Percentiles rank a stretch among this genome's conserved stretches.
Evolutionary conservation across 2,329 filamentous ascomycete genomes (phyloP).

Genomic region (Claviceps maximensis): DNA sequence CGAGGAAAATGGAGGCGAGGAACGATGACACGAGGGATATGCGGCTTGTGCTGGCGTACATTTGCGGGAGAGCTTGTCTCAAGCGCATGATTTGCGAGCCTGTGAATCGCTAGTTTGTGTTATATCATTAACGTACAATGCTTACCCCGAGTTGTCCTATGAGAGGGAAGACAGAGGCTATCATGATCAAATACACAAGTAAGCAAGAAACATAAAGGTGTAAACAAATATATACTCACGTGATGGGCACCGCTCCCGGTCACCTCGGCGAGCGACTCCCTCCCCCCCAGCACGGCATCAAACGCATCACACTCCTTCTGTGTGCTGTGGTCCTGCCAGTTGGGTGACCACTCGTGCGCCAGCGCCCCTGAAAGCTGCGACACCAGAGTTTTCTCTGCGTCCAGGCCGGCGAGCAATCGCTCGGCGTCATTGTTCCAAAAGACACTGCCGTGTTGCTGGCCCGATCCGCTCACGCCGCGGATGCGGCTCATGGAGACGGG

Average conservation of each 20-base stretch:
- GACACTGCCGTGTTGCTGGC: slow-evolving; percentile 95
- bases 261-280: slow-evolving; percentile 56
- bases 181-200: too few relatives aligned
- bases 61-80: slow-evolving; percentile 62
- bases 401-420: slow-evolving; percentile 44
- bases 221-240: slow-evolving; percentile 36
- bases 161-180: too few relatives aligned
- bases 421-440: slow-evolving; percentile 74
- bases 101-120: slow-evolving; percentile 80
- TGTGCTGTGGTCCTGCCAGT: slow-evolving; percentile 97
- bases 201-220: not conserved
- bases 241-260: slow-evolving; percentile 94
- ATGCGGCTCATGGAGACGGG: slow-evolving; percentile 54
- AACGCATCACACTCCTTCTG: slow-evolving; percentile 85
- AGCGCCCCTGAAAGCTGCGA: slow-evolving; percentile 63
- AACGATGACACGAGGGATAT: slow-evolving; percentile 95
- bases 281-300: slow-evolving; percentile 55
- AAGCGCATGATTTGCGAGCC: slow-evolving; percentile 94
- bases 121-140: too few relatives aligned
- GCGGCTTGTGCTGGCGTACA: slow-evolving; percentile 66
- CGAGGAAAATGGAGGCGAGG: slow-evolving; percentile 79
- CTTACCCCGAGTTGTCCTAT: too few relatives aligned
- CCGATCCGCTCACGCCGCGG: slow-evolving; percentile 74
- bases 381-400: slow-evolving; percentile 47
- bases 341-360: slow-evolving; percentile 77